Conservation (phyloP, 306 rosid species). For the Vicia villosa region DNA sequence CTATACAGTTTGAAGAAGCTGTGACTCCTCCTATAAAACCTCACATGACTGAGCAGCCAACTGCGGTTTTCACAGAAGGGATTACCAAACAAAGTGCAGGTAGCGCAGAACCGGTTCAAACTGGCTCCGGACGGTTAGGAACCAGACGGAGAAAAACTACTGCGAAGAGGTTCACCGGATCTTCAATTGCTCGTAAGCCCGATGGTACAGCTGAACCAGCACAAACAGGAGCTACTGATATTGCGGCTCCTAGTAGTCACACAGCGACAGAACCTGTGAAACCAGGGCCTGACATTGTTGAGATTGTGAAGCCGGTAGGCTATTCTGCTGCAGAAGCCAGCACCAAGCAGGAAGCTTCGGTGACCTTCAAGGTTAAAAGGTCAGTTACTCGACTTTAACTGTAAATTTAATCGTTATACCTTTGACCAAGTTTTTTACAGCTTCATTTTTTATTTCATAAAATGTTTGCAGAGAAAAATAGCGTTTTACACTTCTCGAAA, state of each 20-base stretch:
- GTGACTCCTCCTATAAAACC: slow-evolving; percentile 34
- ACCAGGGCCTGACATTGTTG: slow-evolving; percentile 51
- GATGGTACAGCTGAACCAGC: slow-evolving; percentile 41
- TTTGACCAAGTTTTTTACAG: slow-evolving; percentile 2
- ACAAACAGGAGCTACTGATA: slow-evolving; percentile 41
- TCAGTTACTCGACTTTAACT: slow-evolving; percentile 41
- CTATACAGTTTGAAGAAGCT: slow-evolving; percentile 52
- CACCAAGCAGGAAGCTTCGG: slow-evolving; percentile 52
- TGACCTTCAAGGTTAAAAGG: slow-evolving; percentile 73
- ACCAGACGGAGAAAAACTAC: slow-evolving; percentile 82
- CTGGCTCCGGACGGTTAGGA: slow-evolving; percentile 53
- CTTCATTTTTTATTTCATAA: slow-evolving; percentile 12
- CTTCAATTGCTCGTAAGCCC: slow-evolving; percentile 43
- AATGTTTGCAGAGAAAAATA: slow-evolving; percentile 16
- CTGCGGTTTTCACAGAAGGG: slow-evolving; percentile 7
- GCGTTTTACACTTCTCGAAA: slow-evolving; percentile 8
- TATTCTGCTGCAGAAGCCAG: slow-evolving; percentile 56
- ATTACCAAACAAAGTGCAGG: not conserved
- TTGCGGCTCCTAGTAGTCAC: slow-evolving; percentile 41
- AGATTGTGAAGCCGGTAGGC: slow-evolving; percentile 73
- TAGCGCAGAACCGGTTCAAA: slow-evolving; percentile 42
- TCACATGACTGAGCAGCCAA: slow-evolving; percentile 44
- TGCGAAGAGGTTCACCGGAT: slow-evolving; percentile 78
- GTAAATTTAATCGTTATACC: slow-evolving; percentile 3
- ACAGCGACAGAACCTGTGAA: slow-evolving; percentile 44